Percentiles rank a stretch among this genome's conserved stretches.
Conservation (phyloP, 176 grass and related monocot species). For the Oryza rufipogon region DNA sequence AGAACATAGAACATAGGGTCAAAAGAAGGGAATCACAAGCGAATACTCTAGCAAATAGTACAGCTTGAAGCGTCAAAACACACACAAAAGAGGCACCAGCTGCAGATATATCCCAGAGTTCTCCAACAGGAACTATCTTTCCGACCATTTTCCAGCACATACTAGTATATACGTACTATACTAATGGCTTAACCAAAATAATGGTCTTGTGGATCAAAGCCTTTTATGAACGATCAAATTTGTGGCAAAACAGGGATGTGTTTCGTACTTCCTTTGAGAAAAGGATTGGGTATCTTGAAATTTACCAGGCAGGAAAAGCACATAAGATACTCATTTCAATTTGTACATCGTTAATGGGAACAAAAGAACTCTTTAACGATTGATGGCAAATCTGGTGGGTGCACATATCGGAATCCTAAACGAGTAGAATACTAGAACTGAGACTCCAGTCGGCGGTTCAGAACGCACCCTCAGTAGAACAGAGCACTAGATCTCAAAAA, state of each 20-base stretch:
- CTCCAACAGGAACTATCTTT: not conserved
- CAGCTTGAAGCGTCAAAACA: not conserved
- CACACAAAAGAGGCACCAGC: not conserved
- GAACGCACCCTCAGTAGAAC: constrained; percentile 10
- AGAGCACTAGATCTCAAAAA: not conserved
- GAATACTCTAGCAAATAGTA: not conserved
- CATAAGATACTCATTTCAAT: not conserved
- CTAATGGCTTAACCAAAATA: not conserved
- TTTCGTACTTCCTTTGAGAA: not conserved
- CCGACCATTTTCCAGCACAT: not conserved
- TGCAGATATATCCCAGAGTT: not conserved
- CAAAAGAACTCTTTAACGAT: not conserved
- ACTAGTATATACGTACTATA: not conserved
- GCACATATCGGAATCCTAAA: not conserved
- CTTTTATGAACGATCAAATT: not conserved
- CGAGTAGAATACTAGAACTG: not conserved
- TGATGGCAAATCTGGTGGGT: not conserved
- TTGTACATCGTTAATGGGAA: constrained; percentile 11
- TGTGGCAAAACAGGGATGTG: not conserved
- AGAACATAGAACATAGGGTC: not conserved
- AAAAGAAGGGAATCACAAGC: not conserved
- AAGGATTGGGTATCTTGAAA: not conserved
- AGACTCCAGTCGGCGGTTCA: not conserved
- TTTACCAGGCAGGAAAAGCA: constrained; percentile 1
- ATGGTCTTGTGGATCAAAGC: not conserved